phyloP scores from a whole-genome alignment of 108 stramenopile species.

The Cyclostephanos invisitatus region DNA sequence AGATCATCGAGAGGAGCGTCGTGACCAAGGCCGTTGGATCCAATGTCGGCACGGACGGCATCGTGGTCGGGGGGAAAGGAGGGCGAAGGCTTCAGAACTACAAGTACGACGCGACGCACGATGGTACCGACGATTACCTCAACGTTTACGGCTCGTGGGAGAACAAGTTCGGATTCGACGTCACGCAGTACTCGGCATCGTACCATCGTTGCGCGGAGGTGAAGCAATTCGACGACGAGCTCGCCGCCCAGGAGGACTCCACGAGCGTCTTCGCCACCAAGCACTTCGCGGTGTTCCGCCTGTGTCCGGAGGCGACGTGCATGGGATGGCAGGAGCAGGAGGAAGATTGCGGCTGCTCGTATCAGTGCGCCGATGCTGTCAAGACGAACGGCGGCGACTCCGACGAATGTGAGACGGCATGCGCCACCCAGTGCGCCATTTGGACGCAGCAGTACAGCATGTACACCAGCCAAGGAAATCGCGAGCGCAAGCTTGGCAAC shows the following conservation, averaged over 20 bases:
- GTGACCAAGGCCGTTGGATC: conserved; percentile 14
- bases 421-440: conserved; percentile 5
- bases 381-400: background rate
- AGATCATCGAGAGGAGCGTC: conserved; percentile 29
- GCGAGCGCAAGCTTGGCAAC: background rate
- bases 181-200: conserved; percentile 68
- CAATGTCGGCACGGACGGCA: too few relatives aligned
- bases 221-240: conserved; percentile 42
- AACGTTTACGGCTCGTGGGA: conserved; percentile 19
- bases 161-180: conserved; percentile 56
- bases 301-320: conserved; percentile 73
- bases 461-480: background rate
- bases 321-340: conserved; percentile 22
- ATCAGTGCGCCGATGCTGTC: background rate
- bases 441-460: conserved; percentile 7
- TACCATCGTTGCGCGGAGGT: conserved; percentile 78
- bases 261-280: conserved; percentile 58
- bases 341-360: conserved; percentile 8
- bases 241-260: conserved; percentile 49
- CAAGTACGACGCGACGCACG: conserved; percentile 7
- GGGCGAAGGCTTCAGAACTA: background rate
- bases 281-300: conserved; percentile 80
- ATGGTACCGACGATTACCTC: conserved; percentile 31
- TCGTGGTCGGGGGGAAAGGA: too few relatives aligned
- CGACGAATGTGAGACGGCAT: background rate